Base-by-base conservation (phyloP, 164 flowering plant species). In the Magnolia sinica region DNA sequence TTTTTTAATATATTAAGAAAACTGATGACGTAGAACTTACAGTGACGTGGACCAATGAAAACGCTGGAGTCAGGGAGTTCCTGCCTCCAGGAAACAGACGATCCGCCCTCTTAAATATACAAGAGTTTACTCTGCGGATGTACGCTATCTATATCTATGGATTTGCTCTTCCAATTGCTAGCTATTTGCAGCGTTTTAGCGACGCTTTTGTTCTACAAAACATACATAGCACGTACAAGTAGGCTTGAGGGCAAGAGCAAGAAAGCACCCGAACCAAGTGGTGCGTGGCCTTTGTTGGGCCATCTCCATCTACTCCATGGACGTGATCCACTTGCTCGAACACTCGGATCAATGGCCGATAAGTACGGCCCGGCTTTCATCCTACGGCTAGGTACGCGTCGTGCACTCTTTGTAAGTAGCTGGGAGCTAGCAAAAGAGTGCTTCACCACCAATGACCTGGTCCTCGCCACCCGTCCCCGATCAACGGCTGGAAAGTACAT, bases 371-470 rank as follows among this genome's bases (percentile, higher is more conserved):
- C 78, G 7, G 72, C 29, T 9, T 76, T 76, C 67, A 19, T n/a
- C 14, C 73, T 76, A 45, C 72, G 73, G 7, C 51, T 76, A 1
- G 78, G 78, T 7, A 16, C 11, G 65, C 22, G 18, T 51, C 73
- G 67, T 20, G 27, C 66, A 14, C 67, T 76, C 6, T 20, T 76
- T 18, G 51, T 68, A 3, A 68, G 52, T 22, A 55, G 52, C 73
- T 10, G 50, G 64, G 73, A 52, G 52, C 50, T 70, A 20, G 78
- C 73, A 8, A 68, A 37, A 65, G 78, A 76, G 19, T 76, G 78
- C 55, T 76, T 76, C 66, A 76, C 78, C 52, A 20, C 23, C 64
- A 68, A 76, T n/a, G 77, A 74, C 61, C 49, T 11, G 61, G 71
- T 27, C 63, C 27, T 76, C 52, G 65, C 78, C 52, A 23, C 59